Evolutionary conservation across 208 protist species (phyloP).

Genomic region (Trypanosoma rangeli): DNA sequence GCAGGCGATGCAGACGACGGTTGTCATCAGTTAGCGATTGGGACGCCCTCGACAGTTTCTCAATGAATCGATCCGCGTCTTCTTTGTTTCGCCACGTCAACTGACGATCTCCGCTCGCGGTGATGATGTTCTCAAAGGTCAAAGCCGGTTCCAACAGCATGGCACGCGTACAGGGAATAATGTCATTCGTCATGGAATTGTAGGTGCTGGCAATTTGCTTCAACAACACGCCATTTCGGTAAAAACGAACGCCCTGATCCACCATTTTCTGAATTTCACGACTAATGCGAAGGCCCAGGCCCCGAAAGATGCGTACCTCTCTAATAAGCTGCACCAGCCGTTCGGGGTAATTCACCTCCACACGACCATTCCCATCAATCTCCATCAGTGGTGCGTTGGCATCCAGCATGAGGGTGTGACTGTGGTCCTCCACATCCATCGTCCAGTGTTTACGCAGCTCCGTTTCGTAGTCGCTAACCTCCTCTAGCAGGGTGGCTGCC

Average conservation of each 20-base stretch:
- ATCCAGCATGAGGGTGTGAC: slow-evolving; percentile 69
- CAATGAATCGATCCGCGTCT: slow-evolving; percentile 85
- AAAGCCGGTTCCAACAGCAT: slow-evolving; percentile 91
- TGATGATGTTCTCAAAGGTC: slow-evolving; percentile 91
- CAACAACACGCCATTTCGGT: slow-evolving; percentile 81
- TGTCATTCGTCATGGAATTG: slow-evolving; percentile 89
- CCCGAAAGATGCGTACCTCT: slow-evolving; percentile 84
- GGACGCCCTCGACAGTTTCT: slow-evolving; percentile 77
- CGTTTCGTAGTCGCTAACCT: slow-evolving; percentile 86
- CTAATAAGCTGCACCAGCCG: slow-evolving; percentile 87
- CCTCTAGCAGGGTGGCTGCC: slow-evolving; percentile 65
- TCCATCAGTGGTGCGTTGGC: slow-evolving; percentile 84
- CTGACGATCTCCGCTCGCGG: slow-evolving; percentile 70
- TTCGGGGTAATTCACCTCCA: slow-evolving; percentile 91
- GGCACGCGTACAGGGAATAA: slow-evolving; percentile 89
- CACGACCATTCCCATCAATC: slow-evolving; percentile 71
- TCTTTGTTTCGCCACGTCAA: slow-evolving; percentile 84
- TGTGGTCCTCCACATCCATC: slow-evolving; percentile 71
- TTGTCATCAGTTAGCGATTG: slow-evolving; percentile 91
- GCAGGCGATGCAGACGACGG: slow-evolving; percentile 91
- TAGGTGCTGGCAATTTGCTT: slow-evolving; percentile 94
- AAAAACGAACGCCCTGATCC: slow-evolving; percentile 81
- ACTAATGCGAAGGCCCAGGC: slow-evolving; percentile 79
- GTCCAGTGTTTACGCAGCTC: slow-evolving; percentile 85
- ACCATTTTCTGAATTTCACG: slow-evolving; percentile 54